Percentiles rank a stretch among this genome's conserved stretches.
Conservation (phyloP, 805 yeast species). For the Saccharomyces jurei region DNA sequence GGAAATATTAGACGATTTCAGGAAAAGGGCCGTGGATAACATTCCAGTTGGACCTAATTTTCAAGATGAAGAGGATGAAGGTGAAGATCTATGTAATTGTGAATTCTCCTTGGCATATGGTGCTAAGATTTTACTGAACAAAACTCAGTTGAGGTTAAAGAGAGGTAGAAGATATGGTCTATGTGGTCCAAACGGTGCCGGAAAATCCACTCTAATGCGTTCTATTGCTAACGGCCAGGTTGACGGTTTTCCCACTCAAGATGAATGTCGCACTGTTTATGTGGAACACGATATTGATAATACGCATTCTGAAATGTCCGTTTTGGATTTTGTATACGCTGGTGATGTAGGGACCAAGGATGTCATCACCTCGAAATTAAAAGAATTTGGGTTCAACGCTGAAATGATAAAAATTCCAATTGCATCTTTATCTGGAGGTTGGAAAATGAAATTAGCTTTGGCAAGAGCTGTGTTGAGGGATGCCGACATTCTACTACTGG, state of each 20-base stretch:
- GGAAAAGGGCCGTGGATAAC: slow-evolving; percentile 92
- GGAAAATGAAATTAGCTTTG: slow-evolving; percentile 98
- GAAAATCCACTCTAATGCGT: slow-evolving; percentile 43
- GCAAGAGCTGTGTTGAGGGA: slow-evolving; percentile 96
- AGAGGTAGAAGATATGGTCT: slow-evolving; percentile 97
- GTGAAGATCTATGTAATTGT: slow-evolving; percentile 99
- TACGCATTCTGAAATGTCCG: slow-evolving; percentile 86
- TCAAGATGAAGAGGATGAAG: slow-evolving; percentile 94
- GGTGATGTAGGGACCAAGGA: slow-evolving; percentile 67
- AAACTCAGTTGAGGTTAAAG: slow-evolving; percentile 95
- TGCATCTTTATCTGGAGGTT: slow-evolving; percentile 95
- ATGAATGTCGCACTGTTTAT: slow-evolving; percentile 93
- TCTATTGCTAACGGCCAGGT: slow-evolving; percentile 92
- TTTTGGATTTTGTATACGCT: slow-evolving; percentile 68
- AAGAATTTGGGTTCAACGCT: slow-evolving; percentile 80
- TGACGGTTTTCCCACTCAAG: slow-evolving; percentile 97
- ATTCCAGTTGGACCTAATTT: slow-evolving; percentile 88
- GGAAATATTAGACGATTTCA: slow-evolving; percentile 81
- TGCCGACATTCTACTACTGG: slow-evolving; percentile 90
- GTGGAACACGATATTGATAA: slow-evolving; percentile 98
- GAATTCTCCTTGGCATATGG: slow-evolving; percentile 99
- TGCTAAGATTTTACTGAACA: slow-evolving; percentile 98
- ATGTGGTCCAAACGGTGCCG: slow-evolving; percentile 36
- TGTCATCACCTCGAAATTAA: slow-evolving; percentile 58
- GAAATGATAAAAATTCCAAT: slow-evolving; percentile 87